A percentile compares a stretch with the other conserved stretches of the same genome.
Evolutionary conservation across 2,329 filamentous ascomycete species (phyloP).

Genomic region (Chaetomiaceae sp.): DNA sequence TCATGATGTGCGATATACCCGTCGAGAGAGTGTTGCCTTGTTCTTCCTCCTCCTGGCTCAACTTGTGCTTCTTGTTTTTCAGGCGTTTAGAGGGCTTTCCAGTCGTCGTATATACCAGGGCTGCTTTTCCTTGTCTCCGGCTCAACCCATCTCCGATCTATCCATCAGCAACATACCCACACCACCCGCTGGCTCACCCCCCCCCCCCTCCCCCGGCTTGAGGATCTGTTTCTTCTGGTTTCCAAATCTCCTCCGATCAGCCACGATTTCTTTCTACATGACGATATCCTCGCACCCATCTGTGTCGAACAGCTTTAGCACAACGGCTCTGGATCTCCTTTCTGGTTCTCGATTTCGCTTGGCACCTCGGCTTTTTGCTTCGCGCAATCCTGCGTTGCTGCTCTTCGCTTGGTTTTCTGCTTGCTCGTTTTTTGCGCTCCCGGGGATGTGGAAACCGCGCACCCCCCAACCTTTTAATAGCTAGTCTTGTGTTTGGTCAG

Average conservation of each 20-base stretch:
- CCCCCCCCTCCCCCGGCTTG: conserved; percentile 38
- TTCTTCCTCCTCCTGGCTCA: conserved; percentile 16
- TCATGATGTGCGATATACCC: conserved; percentile 28
- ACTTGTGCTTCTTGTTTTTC: conserved; percentile 17
- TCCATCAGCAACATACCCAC: conserved; percentile 15
- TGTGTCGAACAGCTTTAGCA: conserved; percentile 51
- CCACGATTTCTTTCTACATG: conserved; percentile 52
- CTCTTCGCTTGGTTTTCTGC: conserved; percentile 20
- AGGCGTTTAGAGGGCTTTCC: conserved; percentile 20
- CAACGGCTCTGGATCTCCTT: conserved; percentile 46
- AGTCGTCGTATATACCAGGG: conserved; percentile 24
- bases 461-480: conserved; percentile 27
- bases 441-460: conserved; percentile 11
- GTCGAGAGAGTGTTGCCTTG: conserved; percentile 17
- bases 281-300: conserved; percentile 50
- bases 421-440: conserved; percentile 21
- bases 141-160: conserved; percentile 21
- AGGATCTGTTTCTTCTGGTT: no score
- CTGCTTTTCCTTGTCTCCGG: conserved; percentile 5
- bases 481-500: conserved; percentile 17
- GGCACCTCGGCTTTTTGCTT: conserved; percentile 24
- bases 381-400: conserved; percentile 21
- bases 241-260: conserved; percentile 37
- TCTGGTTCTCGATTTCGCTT: conserved; percentile 28
- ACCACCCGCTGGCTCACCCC: conserved; percentile 31